Percentiles rank a stretch among this genome's conserved stretches.
These are phyloP conservation scores for Phytophthora podocarpi DNA, from an alignment of 352 stramenopile genomes.

Conservation along the genomic window DNA sequence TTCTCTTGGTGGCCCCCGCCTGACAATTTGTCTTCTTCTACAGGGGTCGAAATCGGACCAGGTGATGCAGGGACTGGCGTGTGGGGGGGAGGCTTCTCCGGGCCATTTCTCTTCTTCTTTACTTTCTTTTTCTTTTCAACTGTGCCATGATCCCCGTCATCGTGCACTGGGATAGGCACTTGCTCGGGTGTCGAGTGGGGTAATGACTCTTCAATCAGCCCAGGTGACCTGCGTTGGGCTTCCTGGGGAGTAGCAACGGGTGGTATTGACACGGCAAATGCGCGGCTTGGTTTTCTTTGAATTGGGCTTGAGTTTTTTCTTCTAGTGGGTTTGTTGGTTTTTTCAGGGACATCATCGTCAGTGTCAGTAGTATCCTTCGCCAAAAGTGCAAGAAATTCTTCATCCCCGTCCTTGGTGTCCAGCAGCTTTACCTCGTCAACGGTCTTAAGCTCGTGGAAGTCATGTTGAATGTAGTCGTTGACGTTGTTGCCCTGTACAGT, in stretches of 20 bases:
- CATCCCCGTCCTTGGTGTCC: conserved; percentile 49
- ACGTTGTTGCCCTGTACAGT: conserved; percentile 45
- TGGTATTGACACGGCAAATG: neutral
- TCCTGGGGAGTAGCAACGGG: neutral
- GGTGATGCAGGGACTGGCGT: neutral
- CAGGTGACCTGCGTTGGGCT: neutral
- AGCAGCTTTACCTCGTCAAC: conserved; percentile 60
- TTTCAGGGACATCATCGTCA: conserved; percentile 18
- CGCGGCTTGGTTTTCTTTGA: conserved; percentile 43
- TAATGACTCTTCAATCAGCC: conserved; percentile 16
- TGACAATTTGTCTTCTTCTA: neutral
- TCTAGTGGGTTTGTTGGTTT: neutral
- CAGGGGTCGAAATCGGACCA: neutral
- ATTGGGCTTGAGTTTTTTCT: conserved; percentile 36
- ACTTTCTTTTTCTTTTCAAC: conserved; percentile 29
- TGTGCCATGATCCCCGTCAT: neutral
- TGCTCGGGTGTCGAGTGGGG: neutral
- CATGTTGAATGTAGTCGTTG: conserved; percentile 62
- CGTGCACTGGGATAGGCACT: neutral
- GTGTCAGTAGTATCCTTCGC: conserved; percentile 44
- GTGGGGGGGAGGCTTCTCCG: conserved; percentile 1
- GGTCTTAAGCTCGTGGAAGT: conserved; percentile 64
- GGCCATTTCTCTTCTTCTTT: conserved; percentile 25
- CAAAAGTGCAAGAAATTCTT: conserved; percentile 64
- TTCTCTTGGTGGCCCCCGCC: neutral